Base-by-base conservation (phyloP, 148 eudicot species). In the Diospyros lotus region DNA sequence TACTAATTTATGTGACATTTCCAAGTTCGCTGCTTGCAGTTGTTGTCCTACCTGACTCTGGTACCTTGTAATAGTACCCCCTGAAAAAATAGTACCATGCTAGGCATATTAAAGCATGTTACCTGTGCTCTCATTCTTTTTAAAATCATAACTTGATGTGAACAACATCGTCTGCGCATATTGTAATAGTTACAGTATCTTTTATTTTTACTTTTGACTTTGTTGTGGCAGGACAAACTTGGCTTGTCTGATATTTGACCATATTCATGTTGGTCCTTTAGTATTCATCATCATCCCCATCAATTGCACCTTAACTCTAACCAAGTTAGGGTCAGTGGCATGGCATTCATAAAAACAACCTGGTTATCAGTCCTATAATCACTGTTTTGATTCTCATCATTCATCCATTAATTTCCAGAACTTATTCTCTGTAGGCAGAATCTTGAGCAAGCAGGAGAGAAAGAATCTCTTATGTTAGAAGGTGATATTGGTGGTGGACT, bases 401-500 rank as follows among this genome's bases (percentile, higher is more conserved):
- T 0, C 28, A 28, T 28, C 28, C 28, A 28, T 28, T 28, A 28
- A 28, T 28, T 28, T 28, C 28, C 28, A 28, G 28, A 28, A 28
- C 28, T 28, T 41, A 44, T 76, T 64, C 66, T n/a, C 51, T 79
- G 52, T 80, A 94, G 99, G 74, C 89, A 91, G 70, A 89, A 83
- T 87, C 90, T 90, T 85, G 91, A 87, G 83, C 97, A 87, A 86
- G 96, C 96, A 75, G 96, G 96, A 79, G 94, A 90, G 85, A 82
- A 69, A 55, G 97, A 92, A 69, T 82, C 91, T 74, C 90, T 95
- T 64, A 74, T 59, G 64, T 55, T 95, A 82, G 98, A 95, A 82
- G 97, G 90, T 72, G 99, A 92, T 77, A 79, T 93, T 75, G 99
- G 99, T 43, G 99, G 99, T 45, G 97, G 97, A 67, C 79, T 95